Conservation (phyloP, 2,329 filamentous ascomycete species). For the Monosporascus ibericus region DNA sequence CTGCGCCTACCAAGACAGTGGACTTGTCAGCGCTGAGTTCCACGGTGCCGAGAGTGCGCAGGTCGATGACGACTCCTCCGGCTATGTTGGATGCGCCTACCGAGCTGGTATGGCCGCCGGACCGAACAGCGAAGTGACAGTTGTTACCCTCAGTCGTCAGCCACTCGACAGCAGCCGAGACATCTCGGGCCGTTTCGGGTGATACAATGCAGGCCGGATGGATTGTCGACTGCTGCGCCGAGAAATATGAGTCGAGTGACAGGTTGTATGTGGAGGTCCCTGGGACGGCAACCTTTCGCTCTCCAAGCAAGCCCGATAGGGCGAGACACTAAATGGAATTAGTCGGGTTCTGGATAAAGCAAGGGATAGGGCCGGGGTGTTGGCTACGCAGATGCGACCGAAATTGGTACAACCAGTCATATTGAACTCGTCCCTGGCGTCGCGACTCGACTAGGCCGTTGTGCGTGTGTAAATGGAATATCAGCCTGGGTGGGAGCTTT, state of each 20-base stretch:
- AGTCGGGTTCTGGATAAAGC: background rate
- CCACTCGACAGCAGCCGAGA: slow-evolving; percentile 5
- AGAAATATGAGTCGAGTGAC: slow-evolving; percentile 2
- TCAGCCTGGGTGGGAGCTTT: background rate
- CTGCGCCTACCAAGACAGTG: slow-evolving; percentile 35
- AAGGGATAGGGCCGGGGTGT: background rate
- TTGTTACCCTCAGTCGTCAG: too few species aligned
- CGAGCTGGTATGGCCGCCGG: slow-evolving; percentile 46
- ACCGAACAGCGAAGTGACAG: slow-evolving; percentile 39
- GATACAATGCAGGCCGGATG: slow-evolving; percentile 3
- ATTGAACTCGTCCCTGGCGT: background rate
- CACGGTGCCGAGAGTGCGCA: slow-evolving; percentile 33
- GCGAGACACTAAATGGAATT: background rate
- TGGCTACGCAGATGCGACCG: background rate
- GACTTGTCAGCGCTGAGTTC: slow-evolving; percentile 24
- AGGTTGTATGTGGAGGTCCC: background rate
- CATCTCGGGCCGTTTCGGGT: slow-evolving; percentile 2
- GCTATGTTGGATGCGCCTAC: slow-evolving; percentile 35
- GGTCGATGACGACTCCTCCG: slow-evolving; percentile 35
- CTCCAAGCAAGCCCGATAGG: background rate
- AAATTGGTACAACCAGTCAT: background rate
- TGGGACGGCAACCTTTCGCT: background rate
- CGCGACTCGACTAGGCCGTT: background rate
- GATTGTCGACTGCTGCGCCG: background rate
- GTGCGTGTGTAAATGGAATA: background rate